phyloP scores from a whole-genome alignment of 306 rosid genomes.

The Urtica urens region DNA sequence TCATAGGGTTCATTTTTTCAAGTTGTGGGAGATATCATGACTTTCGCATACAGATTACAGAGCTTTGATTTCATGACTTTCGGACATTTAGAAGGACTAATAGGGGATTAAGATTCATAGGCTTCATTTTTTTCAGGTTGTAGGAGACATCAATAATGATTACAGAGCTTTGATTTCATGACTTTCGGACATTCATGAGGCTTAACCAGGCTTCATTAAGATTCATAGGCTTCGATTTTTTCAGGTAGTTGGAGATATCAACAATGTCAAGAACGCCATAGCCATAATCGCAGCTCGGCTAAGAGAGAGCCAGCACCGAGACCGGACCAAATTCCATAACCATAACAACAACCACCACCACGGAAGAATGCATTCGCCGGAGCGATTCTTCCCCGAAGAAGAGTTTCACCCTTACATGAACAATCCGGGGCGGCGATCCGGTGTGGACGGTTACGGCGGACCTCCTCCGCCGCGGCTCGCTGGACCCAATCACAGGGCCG shows the following conservation, averaged over 20 bases:
- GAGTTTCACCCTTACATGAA: slow-evolving; percentile 52
- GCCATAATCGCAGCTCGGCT: slow-evolving; percentile 63
- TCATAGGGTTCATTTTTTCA: too few relatives aligned
- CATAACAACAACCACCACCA: too few relatives aligned
- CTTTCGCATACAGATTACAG: too few relatives aligned
- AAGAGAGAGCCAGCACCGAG: slow-evolving; percentile 99
- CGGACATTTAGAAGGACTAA: too few relatives aligned
- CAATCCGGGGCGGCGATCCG: slow-evolving; percentile 49
- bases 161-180: too few relatives aligned
- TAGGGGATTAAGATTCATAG: too few relatives aligned
- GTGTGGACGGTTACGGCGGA: slow-evolving; percentile 63
- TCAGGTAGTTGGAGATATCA: slow-evolving; percentile 80
- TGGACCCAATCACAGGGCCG: slow-evolving; percentile 27
- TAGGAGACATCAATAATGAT: too few relatives aligned
- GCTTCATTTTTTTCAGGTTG: too few relatives aligned
- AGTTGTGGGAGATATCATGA: too few relatives aligned
- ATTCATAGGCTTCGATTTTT: slow-evolving; percentile 2
- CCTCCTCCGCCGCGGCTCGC: slow-evolving; percentile 47
- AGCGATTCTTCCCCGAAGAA: slow-evolving; percentile 73
- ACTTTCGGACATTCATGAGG: too few relatives aligned
- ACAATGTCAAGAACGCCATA: slow-evolving; percentile 67
- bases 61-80: too few relatives aligned
- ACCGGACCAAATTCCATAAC: slow-evolving; percentile 66
- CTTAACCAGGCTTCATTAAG: background rate
- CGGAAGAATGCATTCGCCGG: slow-evolving; percentile 72